Conservation (phyloP, 352 stramenopile species). For the Nothophytophthora sp. region DNA sequence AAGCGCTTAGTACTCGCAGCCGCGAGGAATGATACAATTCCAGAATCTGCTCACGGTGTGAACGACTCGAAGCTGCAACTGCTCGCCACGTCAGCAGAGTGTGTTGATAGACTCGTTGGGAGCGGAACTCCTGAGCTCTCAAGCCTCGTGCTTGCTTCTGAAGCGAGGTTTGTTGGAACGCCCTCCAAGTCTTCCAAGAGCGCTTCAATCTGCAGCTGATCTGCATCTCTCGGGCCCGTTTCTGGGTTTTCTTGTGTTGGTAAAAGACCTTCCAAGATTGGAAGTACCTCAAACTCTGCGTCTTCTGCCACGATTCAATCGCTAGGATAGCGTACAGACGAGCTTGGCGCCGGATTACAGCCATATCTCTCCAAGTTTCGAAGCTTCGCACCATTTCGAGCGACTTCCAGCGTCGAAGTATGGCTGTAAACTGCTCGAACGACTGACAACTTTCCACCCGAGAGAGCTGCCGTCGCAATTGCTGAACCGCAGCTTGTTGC, state of each 20-base stretch:
- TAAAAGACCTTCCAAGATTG: conserved; percentile 19
- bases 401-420: conserved; percentile 27
- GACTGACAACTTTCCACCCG: no score
- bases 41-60: conserved; percentile 19
- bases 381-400: conserved; percentile 17
- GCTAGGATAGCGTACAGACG: conserved; percentile 20
- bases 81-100: conserved; percentile 13
- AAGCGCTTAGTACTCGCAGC: conserved; percentile 20
- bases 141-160: background rate
- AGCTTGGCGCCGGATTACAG: background rate
- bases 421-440: conserved; percentile 3
- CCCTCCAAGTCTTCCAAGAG: conserved; percentile 11
- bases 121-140: background rate
- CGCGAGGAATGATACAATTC: conserved; percentile 32
- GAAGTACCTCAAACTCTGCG: conserved; percentile 13
- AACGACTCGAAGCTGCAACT: conserved; percentile 1
- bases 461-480: conserved; percentile 10
- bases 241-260: conserved; percentile 1
- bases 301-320: conserved; percentile 32
- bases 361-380: conserved; percentile 11
- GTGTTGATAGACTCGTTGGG: background rate
- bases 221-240: conserved; percentile 10
- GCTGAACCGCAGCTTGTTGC: conserved; percentile 6
- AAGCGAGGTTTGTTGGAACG: conserved; percentile 1
- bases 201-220: conserved; percentile 7